Conservation (phyloP, 148 eudicot species). For the Polygonum maritimum region DNA sequence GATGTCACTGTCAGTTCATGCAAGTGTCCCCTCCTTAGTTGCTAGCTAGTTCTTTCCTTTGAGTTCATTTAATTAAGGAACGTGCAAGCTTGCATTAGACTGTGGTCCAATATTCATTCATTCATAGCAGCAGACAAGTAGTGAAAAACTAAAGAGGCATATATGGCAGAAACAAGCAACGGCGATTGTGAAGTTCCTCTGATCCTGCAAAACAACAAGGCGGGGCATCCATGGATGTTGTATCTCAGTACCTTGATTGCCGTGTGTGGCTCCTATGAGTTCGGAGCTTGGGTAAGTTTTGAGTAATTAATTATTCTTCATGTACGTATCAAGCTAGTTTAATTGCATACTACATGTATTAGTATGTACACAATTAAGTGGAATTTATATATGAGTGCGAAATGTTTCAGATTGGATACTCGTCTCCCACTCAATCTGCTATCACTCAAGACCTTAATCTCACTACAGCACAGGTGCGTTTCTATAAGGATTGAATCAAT, state of each 20-base stretch:
- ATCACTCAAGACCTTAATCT: conserved; percentile 41
- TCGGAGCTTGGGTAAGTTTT: conserved; percentile 52
- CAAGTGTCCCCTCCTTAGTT: no score
- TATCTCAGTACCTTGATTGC: conserved; percentile 50
- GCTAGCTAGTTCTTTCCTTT: no score
- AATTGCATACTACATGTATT: background rate
- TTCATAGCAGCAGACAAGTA: no score
- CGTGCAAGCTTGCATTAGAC: no score
- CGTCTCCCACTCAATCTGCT: conserved; percentile 49
- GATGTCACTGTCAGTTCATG: no score
- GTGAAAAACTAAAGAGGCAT: no score
- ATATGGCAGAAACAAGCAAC: background rate
- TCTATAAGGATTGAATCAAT: background rate
- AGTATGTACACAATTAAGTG: no score
- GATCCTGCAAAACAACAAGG: background rate
- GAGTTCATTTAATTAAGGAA: no score
- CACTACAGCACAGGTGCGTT: conserved; percentile 45
- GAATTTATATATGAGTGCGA: background rate
- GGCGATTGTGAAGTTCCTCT: background rate
- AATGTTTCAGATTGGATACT: conserved; percentile 45
- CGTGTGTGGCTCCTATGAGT: conserved; percentile 61
- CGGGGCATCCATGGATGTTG: conserved; percentile 28
- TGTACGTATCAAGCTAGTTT: no score
- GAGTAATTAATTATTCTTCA: no score
- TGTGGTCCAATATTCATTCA: no score